Percentiles rank a stretch among this genome's conserved stretches.
These are phyloP conservation scores for Diplodia intermedia DNA, from an alignment of 2,329 filamentous ascomycete species.

Conservation along the genomic window DNA sequence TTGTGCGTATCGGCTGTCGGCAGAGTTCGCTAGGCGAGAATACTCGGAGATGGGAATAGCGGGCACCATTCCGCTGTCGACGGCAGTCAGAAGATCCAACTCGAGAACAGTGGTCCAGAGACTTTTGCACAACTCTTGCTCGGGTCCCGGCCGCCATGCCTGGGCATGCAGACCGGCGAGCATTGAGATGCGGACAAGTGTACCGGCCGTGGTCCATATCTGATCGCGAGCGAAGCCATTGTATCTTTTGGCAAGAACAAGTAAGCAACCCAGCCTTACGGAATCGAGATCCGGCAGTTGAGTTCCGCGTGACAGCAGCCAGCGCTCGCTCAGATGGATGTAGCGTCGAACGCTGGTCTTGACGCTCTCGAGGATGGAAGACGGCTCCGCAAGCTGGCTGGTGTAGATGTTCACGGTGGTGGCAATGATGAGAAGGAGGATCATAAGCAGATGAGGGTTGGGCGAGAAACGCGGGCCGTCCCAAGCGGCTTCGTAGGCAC, in stretches of 20 bases:
- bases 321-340: constrained; percentile 22
- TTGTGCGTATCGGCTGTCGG: not conserved
- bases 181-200: constrained; percentile 52
- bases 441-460: constrained; percentile 14
- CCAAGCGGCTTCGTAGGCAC: constrained; percentile 18
- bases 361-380: not conserved
- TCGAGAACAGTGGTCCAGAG: constrained; percentile 55
- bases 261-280: constrained; percentile 10
- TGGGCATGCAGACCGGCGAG: constrained; percentile 52
- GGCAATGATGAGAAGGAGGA: constrained; percentile 7
- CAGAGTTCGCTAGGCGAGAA: not conserved
- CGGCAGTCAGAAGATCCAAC: constrained; percentile 46
- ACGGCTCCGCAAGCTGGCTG: not conserved
- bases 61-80: constrained; percentile 36
- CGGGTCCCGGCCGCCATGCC: constrained; percentile 45
- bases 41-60: constrained; percentile 1
- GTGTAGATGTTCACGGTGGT: constrained; percentile 13
- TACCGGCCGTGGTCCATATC: constrained; percentile 39
- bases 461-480: constrained; percentile 13
- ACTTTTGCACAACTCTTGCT: constrained; percentile 52
- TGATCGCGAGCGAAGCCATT: constrained; percentile 24
- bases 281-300: constrained; percentile 6
- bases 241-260: constrained; percentile 17
- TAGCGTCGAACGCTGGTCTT: not conserved
- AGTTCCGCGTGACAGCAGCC: constrained; percentile 16